Evolutionary conservation across 169 alveolate species (phyloP), one percentile per base, ranked within the genome.

Genomic region (Nephromyces sp.): DNA sequence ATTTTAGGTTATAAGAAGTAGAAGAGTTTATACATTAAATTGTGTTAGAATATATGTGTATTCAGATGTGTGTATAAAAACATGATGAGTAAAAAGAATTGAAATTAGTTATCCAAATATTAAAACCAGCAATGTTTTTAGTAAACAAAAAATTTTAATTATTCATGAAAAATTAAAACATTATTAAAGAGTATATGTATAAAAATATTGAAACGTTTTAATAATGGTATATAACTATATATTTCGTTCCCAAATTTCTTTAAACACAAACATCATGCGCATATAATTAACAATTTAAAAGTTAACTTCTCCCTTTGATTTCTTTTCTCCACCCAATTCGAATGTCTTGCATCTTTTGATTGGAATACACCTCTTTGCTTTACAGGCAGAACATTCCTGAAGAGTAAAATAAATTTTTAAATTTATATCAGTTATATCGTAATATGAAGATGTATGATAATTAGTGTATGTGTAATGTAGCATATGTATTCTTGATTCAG

Each of bases 341-440:
- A 97, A 95, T 80, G 97, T 95, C 95, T 97, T 96, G 91, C 99
- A 96, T 78, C 99, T 92, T 94, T 95, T 95, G 79, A 97, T 93
- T 52, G 95, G 95, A 72, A 85, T 86, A 77, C 94, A 85, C 81
- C 97, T 93, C 91, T 95, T 95, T 77, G 92, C 90, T 91, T 97
- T 97, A 91, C 99, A 96, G 75, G 86, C 89, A 35, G 98, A 88
- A 92, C 99, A 97, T 85, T 95, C 99, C 91, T 92, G 79, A 70
- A 83, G 74, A 30, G 52, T 61, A 24, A 21, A 52, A 25, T 61
- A 72, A n/a, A n/a, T n/a, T n/a, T n/a, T n/a, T n/a, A n/a, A n/a
- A n/a, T n/a, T n/a, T n/a, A n/a, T n/a, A n/a, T n/a, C n/a, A n/a
- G n/a, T n/a, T n/a, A n/a, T n/a, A n/a, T n/a, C n/a, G n/a, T n/a